A percentile compares a stretch with the other conserved stretches of the same genome.
Conservation (phyloP, 768 basidiomycete genomes). For the Strobilomyces dryophilus region DNA sequence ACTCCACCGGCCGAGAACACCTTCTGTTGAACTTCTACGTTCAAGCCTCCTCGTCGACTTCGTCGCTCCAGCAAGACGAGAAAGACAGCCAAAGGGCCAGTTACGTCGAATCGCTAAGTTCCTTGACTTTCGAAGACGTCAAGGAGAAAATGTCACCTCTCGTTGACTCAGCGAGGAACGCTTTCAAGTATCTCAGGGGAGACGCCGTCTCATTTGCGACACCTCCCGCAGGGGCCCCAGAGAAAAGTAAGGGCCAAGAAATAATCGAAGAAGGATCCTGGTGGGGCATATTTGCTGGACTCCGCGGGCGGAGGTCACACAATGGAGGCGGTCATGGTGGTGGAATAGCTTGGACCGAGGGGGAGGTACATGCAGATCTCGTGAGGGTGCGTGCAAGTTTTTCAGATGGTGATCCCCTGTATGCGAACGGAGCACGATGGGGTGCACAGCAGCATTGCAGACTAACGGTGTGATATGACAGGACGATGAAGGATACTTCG, state of each 20-base stretch:
- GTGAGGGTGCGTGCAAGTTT: conserved; percentile 51
- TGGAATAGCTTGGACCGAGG: conserved; percentile 57
- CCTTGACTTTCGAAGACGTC: conserved; percentile 55
- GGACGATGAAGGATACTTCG: conserved; percentile 76
- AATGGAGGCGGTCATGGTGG: conserved; percentile 30
- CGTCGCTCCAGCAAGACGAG: conserved; percentile 30
- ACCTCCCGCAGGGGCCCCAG: conserved; percentile 28
- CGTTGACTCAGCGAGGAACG: conserved; percentile 48
- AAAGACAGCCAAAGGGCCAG: conserved; percentile 16
- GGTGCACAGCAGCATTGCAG: conserved; percentile 3
- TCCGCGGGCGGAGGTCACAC: conserved; percentile 42
- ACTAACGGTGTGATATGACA: conserved; percentile 27
- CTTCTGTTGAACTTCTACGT: conserved; percentile 84
- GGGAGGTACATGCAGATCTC: conserved; percentile 78
- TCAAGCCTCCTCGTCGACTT: conserved; percentile 44
- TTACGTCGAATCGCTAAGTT: conserved; percentile 46
- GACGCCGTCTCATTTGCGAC: conserved; percentile 41
- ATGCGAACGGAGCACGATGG: neutral
- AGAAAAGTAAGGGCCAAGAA: conserved; percentile 27
- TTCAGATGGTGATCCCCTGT: neutral
- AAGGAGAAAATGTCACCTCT: conserved; percentile 38
- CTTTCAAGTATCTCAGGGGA: conserved; percentile 74
- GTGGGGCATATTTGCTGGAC: conserved; percentile 64
- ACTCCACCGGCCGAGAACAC: conserved; percentile 72
- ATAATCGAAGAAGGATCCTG: conserved; percentile 33